phyloP scores from a whole-genome alignment of 352 stramenopile species.

The Hyaloperonospora arabidopsidis region DNA sequence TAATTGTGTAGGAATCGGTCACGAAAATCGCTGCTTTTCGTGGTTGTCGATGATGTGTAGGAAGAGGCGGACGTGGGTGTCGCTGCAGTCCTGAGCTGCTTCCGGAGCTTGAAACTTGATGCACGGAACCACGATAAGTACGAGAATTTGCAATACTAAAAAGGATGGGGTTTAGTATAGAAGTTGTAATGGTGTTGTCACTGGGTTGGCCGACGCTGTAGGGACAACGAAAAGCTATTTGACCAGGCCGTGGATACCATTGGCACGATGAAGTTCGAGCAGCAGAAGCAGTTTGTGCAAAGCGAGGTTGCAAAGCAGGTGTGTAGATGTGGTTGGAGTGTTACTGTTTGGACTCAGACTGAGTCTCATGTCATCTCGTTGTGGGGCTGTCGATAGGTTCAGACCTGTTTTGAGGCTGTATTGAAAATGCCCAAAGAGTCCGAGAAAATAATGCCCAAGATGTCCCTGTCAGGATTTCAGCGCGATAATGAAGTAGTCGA shows the following conservation, averaged over 20 bases:
- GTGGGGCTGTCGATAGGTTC: conserved; percentile 21
- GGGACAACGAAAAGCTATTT: conserved; percentile 65
- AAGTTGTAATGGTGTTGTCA: not conserved
- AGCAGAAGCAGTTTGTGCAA: conserved; percentile 74
- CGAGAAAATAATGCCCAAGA: conserved; percentile 26
- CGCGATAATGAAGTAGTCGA: conserved; percentile 27
- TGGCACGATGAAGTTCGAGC: conserved; percentile 70
- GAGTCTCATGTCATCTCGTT: conserved; percentile 1
- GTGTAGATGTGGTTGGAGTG: not conserved
- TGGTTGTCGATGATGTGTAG: conserved; percentile 23
- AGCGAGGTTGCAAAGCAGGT: conserved; percentile 53
- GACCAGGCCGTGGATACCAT: conserved; percentile 61
- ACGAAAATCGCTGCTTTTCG: too few species aligned
- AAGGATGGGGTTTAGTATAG: too few species aligned
- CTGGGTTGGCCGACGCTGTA: conserved; percentile 16
- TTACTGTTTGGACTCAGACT: not conserved
- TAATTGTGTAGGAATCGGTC: too few species aligned
- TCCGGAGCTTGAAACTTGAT: conserved; percentile 53
- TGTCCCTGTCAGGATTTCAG: conserved; percentile 67
- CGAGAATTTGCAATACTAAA: too few species aligned
- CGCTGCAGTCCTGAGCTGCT: conserved; percentile 70
- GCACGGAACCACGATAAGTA: conserved; percentile 42
- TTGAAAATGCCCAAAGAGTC: conserved; percentile 40
- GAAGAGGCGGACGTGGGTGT: conserved; percentile 77
- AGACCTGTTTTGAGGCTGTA: conserved; percentile 52